Base-by-base conservation (phyloP, 805 yeast genomes). In the Ogataea degrootiae region DNA sequence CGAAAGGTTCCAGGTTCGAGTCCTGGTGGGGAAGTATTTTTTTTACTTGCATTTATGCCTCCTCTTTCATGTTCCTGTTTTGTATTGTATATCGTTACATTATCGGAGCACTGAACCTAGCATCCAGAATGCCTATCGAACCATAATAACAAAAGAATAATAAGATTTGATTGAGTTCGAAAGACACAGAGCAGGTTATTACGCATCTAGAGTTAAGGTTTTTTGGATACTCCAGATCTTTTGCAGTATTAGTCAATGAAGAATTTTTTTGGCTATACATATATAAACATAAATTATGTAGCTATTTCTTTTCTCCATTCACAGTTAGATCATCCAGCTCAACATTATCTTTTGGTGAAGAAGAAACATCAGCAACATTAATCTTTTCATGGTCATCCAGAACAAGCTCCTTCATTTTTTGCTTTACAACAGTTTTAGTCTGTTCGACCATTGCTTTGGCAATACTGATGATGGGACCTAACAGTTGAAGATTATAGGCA, bases 381-480 rank as follows among this genome's bases (percentile, higher is more conserved):
- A 26, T 7, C 36, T 17, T 46, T 29, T 50, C 54, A 39, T 46
- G 16, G 8, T 80, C 85, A 37, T 83, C 87, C 14, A 77, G 53
- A 19, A 87, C 67, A 46, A 82, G 62, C 45, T 80, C 82, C 48
- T 80, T 78, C 50, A 87, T 62, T 57, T 78, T 81, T 42, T 73
- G 76, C 57, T 82, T 88, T 15, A 74, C 80, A 19, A 85, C 78
- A 1, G 63, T 68, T 37, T 80, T 61, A 0, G 83, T 69, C 57
- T 85, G 85, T 36, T 79, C 79, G 12, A 76, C 42, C 59, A 85
- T 78, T 17, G 83, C 74, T 47, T 76, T 75, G 5, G 69, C 76
- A 22, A 90, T 80, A 36, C 74, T 70, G 44, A 79, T 54, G 11
- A 91, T 82, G 0, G 97, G 96, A 6, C 85, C 84, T 70, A 92